These are phyloP conservation scores for Aspergillus hortae DNA, from an alignment of 2,329 filamentous ascomycete species.

Conservation along the genomic window DNA sequence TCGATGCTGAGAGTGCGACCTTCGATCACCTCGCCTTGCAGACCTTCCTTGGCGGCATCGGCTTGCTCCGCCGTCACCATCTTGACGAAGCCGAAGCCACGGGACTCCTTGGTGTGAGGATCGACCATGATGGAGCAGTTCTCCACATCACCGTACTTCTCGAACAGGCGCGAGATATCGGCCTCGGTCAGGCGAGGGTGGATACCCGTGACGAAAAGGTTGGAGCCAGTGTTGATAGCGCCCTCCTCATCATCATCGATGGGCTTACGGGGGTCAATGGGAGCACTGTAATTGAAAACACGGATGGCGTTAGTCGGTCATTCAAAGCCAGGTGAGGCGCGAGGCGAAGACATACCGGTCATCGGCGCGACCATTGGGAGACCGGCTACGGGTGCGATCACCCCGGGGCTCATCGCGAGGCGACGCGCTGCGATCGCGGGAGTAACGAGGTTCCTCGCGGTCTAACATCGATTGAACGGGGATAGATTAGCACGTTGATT, in stretches of 20 bases:
- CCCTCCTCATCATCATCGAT: conserved; percentile 63
- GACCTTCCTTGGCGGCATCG: conserved; percentile 91
- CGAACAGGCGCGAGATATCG: conserved; percentile 91
- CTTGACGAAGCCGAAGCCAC: conserved; percentile 98
- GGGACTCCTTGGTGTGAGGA: conserved; percentile 96
- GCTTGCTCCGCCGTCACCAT: conserved; percentile 95
- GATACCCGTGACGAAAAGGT: conserved; percentile 98
- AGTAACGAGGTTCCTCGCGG: conserved; percentile 59
- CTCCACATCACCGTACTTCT: conserved; percentile 98
- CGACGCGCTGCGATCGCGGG: conserved; percentile 64
- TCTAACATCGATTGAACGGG: conserved; percentile 16
- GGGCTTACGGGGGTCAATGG: conserved; percentile 45
- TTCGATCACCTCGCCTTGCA: conserved; percentile 93
- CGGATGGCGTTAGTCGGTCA: conserved; percentile 3
- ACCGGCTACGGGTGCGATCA: conserved; percentile 61
- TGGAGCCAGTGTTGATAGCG: conserved; percentile 88
- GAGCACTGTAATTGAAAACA: conserved; percentile 35
- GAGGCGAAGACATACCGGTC: conserved; percentile 43
- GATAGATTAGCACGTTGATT: conserved; percentile 11
- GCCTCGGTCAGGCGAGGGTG: conserved; percentile 86
- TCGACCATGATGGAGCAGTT: conserved; percentile 99
- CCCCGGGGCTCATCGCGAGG: conserved; percentile 55
- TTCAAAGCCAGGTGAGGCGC: neutral
- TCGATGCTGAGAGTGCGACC: conserved; percentile 96
- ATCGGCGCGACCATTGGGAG: conserved; percentile 56